Percentiles rank a stretch among this genome's conserved stretches.
These are phyloP conservation scores for Gynandropsis gynandra DNA, from an alignment of 345 rosid species.

Conservation along the genomic window DNA sequence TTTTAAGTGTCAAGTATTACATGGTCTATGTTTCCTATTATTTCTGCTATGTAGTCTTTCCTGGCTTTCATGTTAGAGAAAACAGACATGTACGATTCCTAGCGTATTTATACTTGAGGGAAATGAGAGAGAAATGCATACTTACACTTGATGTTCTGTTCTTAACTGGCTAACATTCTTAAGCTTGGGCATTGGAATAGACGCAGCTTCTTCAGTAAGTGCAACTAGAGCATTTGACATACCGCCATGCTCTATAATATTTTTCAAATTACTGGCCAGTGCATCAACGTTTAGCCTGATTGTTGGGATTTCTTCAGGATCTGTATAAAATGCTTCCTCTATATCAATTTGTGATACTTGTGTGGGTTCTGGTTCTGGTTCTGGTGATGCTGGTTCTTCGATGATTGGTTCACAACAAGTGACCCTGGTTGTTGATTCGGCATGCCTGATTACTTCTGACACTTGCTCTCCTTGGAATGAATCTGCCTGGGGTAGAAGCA, in stretches of 20 bases:
- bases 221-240: conserved; percentile 80
- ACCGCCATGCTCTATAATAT: conserved; percentile 51
- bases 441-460: conserved; percentile 24
- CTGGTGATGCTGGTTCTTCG: conserved; percentile 88
- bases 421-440: conserved; percentile 24
- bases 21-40: too few species aligned
- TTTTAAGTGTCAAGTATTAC: too few species aligned
- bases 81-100: not conserved
- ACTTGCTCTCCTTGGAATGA: conserved; percentile 27
- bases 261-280: conserved; percentile 56
- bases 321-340: conserved; percentile 55
- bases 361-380: conserved; percentile 44
- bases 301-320: conserved; percentile 76
- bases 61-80: not conserved
- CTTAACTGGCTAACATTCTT: conserved; percentile 76
- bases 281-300: conserved; percentile 64
- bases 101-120: not conserved
- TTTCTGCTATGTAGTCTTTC: not conserved
- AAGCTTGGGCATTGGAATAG: conserved; percentile 74
- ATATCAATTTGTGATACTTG: conserved; percentile 48
- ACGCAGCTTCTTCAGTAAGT: conserved; percentile 64
- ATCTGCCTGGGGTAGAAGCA: conserved; percentile 41
- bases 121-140: conserved; percentile 19
- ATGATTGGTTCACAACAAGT: conserved; percentile 60
- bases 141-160: conserved; percentile 96